A percentile compares a stretch with the other conserved stretches of the same genome.
Conservation (phyloP, 23 red algal species). For the Chondrus crispus region DNA sequence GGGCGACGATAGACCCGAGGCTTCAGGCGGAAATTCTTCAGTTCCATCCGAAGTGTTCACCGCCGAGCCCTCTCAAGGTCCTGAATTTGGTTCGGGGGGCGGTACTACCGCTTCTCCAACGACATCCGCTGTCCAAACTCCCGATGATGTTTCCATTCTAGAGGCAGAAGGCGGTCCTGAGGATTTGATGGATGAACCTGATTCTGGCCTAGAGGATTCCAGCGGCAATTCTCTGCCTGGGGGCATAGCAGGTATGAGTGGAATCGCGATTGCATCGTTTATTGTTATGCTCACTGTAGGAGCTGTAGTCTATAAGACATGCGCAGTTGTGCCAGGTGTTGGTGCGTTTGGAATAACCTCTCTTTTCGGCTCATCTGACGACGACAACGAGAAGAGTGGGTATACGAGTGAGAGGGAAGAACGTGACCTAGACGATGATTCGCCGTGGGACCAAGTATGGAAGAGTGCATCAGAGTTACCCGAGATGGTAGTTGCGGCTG, state of each 20-base stretch:
- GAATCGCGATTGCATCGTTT: slow-evolving; percentile 29
- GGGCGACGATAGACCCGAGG: too few species aligned
- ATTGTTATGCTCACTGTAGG: slow-evolving; percentile 18
- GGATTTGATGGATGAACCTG: too few species aligned
- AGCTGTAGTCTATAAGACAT: slow-evolving; percentile 36
- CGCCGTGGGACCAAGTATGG: slow-evolving; percentile 54
- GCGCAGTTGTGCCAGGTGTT: slow-evolving; percentile 19
- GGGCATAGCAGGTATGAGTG: slow-evolving; percentile 47
- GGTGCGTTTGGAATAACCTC: neutral
- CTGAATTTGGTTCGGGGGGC: too few species aligned
- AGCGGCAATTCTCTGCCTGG: slow-evolving; percentile 19
- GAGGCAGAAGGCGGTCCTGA: too few species aligned
- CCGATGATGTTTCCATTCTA: too few species aligned
- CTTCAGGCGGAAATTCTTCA: too few species aligned
- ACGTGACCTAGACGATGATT: slow-evolving; percentile 21
- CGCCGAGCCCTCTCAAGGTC: too few species aligned
- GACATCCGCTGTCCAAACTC: too few species aligned
- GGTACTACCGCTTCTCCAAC: too few species aligned
- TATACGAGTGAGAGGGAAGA: neutral
- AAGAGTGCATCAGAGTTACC: slow-evolving; percentile 52
- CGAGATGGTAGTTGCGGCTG: neutral
- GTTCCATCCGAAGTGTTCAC: too few species aligned
- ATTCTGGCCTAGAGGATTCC: neutral
- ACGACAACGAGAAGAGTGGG: neutral
- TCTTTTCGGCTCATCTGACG: slow-evolving; percentile 4